phyloP scores from a whole-genome alignment of 768 basidiomycete genomes.

The Rubroboletus satanas region DNA sequence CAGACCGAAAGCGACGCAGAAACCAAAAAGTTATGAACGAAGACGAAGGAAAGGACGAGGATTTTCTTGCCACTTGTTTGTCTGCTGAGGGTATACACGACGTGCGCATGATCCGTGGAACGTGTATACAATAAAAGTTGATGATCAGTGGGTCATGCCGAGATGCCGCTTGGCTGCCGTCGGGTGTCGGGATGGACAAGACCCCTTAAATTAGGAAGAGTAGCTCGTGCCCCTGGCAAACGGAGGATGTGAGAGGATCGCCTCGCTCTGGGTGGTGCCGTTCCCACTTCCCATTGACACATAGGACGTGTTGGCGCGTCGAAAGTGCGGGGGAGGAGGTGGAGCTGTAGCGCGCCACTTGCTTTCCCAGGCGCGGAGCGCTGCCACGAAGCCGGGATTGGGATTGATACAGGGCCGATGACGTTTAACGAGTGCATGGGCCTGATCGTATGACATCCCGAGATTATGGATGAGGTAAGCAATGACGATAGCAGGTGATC shows the following conservation, averaged over 20 bases:
- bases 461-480: slow-evolving; percentile 76
- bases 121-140: neutral
- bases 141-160: neutral
- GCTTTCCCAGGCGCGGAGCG: slow-evolving; percentile 56
- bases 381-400: slow-evolving; percentile 68
- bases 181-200: neutral
- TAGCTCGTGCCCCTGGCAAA: slow-evolving; percentile 28
- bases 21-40: neutral
- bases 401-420: slow-evolving; percentile 73
- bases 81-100: slow-evolving; percentile 6
- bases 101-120: neutral
- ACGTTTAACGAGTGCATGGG: slow-evolving; percentile 54
- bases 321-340: slow-evolving; percentile 19
- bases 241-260: slow-evolving; percentile 3
- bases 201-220: slow-evolving; percentile 7
- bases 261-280: neutral
- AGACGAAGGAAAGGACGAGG: neutral
- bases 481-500: slow-evolving; percentile 71
- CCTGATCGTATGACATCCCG: slow-evolving; percentile 69
- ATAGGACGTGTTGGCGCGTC: slow-evolving; percentile 31
- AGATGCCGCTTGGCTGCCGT: neutral
- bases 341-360: slow-evolving; percentile 25
- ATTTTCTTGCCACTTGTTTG: neutral
- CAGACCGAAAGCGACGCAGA: neutral
- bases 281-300: neutral